Base-by-base conservation (phyloP, 1,139 yeast species). In the Magnusiomyces fungicola region DNA sequence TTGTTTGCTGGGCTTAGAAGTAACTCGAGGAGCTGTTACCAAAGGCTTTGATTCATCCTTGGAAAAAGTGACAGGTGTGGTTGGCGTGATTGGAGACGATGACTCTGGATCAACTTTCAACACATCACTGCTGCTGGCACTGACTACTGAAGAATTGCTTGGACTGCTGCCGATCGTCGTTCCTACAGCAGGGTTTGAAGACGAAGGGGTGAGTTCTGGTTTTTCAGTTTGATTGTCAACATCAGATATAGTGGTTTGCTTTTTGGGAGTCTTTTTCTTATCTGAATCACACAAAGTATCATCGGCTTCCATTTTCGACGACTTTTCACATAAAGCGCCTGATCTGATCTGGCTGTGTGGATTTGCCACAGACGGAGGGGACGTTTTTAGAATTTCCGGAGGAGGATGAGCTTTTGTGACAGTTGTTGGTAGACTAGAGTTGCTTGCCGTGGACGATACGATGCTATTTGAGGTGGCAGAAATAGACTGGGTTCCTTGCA, bases 401-500 rank as follows among this genome's bases (percentile, higher is more conserved):
- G 36, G 18, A 12, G 36, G 14, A 32, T 32, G 14, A n/a, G 36
- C n/a, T 19, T n/a, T 5, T 16, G 36, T 16, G n/a, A 19, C 6
- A 3, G 16, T 19, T 32, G 36, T 32, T 19, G 14, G 18, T n/a
- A 32, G 36, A 34, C 30, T 27, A 12, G 30, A 27, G 9, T 32
- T 14, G 6, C 22, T 37, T 4, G 25, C 12, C 21, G 41, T 37
- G 7, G 27, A 12, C 12, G 41, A 37, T 4, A 37, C 27, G 10
- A 37, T 27, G 27, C 14, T 12, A 12, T 22, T 16, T 27, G 51
- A 59, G 45, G 56, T 46, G 10, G 47, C 52, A 3, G 56, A 45
- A 16, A 54, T 53, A 12, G 56, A 51, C 22, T 49, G 41, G 23
- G 45, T 49, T 19, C 50, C 56, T 56, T 79, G 78, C 70, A 84